Percentiles rank a stretch among this genome's conserved stretches.
phyloP scores from a whole-genome alignment of 345 rosid genomes.

The Aquilaria malaccensis region DNA sequence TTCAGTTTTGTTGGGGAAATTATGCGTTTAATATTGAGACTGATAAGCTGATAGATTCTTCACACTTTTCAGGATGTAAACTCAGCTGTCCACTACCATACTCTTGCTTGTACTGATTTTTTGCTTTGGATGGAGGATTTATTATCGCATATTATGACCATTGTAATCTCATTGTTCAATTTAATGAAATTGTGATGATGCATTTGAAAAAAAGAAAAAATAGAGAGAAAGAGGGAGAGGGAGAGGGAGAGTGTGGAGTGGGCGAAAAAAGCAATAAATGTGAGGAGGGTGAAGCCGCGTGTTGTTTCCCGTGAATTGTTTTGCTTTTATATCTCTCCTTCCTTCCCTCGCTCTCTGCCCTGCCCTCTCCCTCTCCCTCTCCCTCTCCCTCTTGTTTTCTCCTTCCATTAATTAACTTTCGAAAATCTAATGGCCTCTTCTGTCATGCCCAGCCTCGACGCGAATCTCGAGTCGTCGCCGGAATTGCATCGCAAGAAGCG shows the following conservation, averaged over 20 bases:
- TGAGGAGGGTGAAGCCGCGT: slow-evolving; percentile 31
- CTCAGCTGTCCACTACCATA: too few species aligned
- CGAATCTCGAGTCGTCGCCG: slow-evolving; percentile 18
- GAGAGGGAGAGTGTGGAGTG: not conserved
- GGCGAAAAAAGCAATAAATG: slow-evolving; percentile 20
- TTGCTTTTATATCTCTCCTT: slow-evolving; percentile 17
- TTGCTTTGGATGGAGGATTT: too few species aligned
- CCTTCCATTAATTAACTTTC: not conserved
- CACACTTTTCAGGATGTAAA: too few species aligned
- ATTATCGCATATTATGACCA: not conserved
- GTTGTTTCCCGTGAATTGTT: slow-evolving; percentile 25
- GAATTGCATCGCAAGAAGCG: slow-evolving; percentile 46
- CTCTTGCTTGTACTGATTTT: too few species aligned
- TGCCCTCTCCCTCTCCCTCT: slow-evolving; percentile 5
- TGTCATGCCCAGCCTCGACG: slow-evolving; percentile 16
- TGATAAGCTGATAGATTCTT: too few species aligned
- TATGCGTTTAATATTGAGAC: too few species aligned
- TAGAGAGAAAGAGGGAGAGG: not conserved
- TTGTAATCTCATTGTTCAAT: not conserved
- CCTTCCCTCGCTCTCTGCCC: slow-evolving; percentile 3
- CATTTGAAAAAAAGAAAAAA: not conserved
- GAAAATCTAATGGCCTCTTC: slow-evolving; percentile 21
- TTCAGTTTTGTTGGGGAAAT: too few species aligned
- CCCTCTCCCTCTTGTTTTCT: not conserved
- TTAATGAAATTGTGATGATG: slow-evolving; percentile 2